Conservation (phyloP, 2,329 filamentous ascomycete species). For the Clarireedia hainanense region DNA sequence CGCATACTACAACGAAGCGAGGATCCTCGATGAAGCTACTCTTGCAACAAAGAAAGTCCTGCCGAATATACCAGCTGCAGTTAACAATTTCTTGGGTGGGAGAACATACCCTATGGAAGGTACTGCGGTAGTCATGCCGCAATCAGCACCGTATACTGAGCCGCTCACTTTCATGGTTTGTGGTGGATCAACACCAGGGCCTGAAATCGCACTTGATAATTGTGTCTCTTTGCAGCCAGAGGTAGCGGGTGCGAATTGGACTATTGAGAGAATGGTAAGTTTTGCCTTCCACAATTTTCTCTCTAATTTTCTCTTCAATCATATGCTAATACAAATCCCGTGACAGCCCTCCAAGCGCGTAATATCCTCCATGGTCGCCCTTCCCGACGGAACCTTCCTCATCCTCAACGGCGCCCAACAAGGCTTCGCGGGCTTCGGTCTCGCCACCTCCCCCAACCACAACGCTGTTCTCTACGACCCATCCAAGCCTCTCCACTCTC, state of each 20-base stretch:
- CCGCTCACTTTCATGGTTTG: constrained; percentile 55
- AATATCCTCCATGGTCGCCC: constrained; percentile 52
- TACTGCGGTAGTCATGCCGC: constrained; percentile 53
- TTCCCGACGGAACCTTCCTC: constrained; percentile 57
- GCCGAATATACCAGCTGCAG: constrained; percentile 54
- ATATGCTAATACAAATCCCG: background rate
- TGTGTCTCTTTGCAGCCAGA: constrained; percentile 57
- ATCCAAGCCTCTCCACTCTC: constrained; percentile 41
- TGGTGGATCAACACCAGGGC: constrained; percentile 51
- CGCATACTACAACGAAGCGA: constrained; percentile 58
- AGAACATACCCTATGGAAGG: constrained; percentile 62
- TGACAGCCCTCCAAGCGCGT: constrained; percentile 47
- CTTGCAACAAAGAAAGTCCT: constrained; percentile 49
- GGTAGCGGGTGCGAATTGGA: constrained; percentile 46
- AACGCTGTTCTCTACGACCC: constrained; percentile 58
- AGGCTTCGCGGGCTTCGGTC: constrained; percentile 54
- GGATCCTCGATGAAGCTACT: constrained; percentile 53
- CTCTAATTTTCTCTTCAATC: background rate
- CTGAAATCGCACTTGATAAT: constrained; percentile 53
- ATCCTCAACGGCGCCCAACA: constrained; percentile 54
- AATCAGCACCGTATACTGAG: constrained; percentile 53
- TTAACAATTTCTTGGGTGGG: constrained; percentile 50
- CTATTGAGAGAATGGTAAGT: constrained; percentile 52
- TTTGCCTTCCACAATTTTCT: background rate
- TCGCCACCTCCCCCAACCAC: constrained; percentile 45